Base-by-base conservation (phyloP, 176 grass and related monocot species). In the Carex kokanica region DNA sequence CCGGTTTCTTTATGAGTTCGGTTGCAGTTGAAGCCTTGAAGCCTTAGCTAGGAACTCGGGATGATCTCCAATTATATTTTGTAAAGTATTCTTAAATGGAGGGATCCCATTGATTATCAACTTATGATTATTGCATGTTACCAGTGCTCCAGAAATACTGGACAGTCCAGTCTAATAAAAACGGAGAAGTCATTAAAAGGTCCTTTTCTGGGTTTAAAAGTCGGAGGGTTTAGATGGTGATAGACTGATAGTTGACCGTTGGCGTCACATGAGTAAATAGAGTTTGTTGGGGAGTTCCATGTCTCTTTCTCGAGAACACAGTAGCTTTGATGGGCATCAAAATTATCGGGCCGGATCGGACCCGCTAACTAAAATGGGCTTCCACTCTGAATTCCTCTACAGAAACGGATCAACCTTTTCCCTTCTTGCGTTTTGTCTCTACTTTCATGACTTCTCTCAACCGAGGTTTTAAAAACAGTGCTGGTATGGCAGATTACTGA, bases 211-310 rank as follows among this genome's bases (percentile, higher is more conserved):
- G 31, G 78, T 59, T 38, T 36, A 27, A 9, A 24, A 15, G 3
- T 36, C 29, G 78, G 55, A 58, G 27, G 60, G 29, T 64, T 38
- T 23, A 45, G 57, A 81, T 36, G 79, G 77, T 40, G 53, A 38
- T n/a, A n/a, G n/a, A n/a, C n/a, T n/a, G n/a, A n/a, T 52, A 52
- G 79, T 81, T 81, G 79, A 81, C 79, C 79, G 38, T 81, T 81
- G 59, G 31, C 31, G 8, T 80, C 78, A n/a, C 3, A 6, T 2
- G 10, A 82, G 24, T 82, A 82, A 82, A 65, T 82, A 24, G 20
- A 18, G 60, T 25, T 82, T 24, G 56, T 64, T 82, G 58, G 56
- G 80, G 32, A 62, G 78, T 62, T 55, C 21, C 6, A 8, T 18
- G 72, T 77, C 72, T 77, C 47, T 77, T 55, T 77, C 72, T 55